Conservation (phyloP, 306 rosid genomes). For the Astragalus glycyphyllos region DNA sequence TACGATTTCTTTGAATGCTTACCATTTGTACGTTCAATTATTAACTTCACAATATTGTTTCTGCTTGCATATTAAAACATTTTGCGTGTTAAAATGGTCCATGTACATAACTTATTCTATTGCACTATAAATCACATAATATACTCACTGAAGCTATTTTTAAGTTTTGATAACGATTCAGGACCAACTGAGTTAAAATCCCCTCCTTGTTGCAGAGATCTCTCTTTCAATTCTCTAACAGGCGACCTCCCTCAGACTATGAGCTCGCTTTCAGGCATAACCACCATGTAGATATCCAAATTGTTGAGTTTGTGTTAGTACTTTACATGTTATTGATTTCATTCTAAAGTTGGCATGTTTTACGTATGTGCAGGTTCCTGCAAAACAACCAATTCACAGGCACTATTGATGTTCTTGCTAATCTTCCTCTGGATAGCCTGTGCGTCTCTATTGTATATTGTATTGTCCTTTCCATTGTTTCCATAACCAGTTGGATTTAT, state of each 20-base stretch:
- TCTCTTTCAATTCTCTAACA: slow-evolving; percentile 74
- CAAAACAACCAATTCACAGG: slow-evolving; percentile 93
- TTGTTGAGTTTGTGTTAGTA: slow-evolving; percentile 21
- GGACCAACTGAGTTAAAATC: slow-evolving; percentile 28
- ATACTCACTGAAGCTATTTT: slow-evolving; percentile 14
- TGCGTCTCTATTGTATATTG: slow-evolving; percentile 53
- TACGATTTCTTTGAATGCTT: neutral
- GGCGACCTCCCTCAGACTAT: slow-evolving; percentile 89
- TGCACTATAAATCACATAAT: slow-evolving; percentile 29
- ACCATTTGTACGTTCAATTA: neutral
- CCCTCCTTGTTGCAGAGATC: slow-evolving; percentile 75
- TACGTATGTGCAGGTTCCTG: slow-evolving; percentile 64
- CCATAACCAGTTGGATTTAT: slow-evolving; percentile 33
- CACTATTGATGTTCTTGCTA: slow-evolving; percentile 80
- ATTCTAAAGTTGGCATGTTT: slow-evolving; percentile 42
- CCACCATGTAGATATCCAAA: slow-evolving; percentile 62
- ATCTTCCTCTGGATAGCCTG: slow-evolving; percentile 79
- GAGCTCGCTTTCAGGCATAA: slow-evolving; percentile 76
- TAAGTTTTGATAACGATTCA: slow-evolving; percentile 32
- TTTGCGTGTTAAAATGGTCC: slow-evolving; percentile 3
- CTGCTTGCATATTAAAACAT: slow-evolving; percentile 25
- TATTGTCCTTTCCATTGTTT: slow-evolving; percentile 35
- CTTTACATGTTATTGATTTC: slow-evolving; percentile 44
- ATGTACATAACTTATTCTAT: slow-evolving; percentile 12
- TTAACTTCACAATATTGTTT: slow-evolving; percentile 34